phyloP scores from a whole-genome alignment of 257 asterid species.

The Solanum microdontum region DNA sequence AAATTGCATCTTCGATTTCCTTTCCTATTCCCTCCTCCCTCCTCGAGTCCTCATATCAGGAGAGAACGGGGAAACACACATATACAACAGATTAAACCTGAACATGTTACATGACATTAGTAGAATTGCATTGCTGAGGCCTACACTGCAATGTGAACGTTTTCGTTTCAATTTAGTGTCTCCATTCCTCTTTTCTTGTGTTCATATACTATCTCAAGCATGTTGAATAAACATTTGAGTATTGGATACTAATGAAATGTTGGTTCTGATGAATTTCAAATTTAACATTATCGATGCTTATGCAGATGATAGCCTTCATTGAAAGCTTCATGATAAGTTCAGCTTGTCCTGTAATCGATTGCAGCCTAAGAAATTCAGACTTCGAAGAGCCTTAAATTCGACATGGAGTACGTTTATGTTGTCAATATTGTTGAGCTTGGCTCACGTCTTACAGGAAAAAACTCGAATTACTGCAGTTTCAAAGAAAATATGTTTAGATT shows the following conservation, averaged over 20 bases:
- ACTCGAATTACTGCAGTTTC: neutral
- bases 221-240: neutral
- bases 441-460: neutral
- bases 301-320: conserved; percentile 72
- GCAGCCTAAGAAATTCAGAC: conserved; percentile 16
- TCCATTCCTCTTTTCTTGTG: neutral
- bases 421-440: neutral
- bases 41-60: neutral
- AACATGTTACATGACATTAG: conserved; percentile 23
- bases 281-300: neutral
- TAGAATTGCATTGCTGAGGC: neutral
- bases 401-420: neutral
- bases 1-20: neutral
- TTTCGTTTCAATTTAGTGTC: neutral
- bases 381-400: neutral
- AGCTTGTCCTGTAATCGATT: conserved; percentile 12
- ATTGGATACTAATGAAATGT: neutral
- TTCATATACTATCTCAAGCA: neutral
- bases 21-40: too few relatives aligned
- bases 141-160: neutral
- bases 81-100: neutral
- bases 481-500: neutral
- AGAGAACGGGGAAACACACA: neutral
- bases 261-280: neutral
- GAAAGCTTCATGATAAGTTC: conserved; percentile 50